Conservation (phyloP, 192 early-diverging fungal species). For the Backusella tarrabulga region DNA sequence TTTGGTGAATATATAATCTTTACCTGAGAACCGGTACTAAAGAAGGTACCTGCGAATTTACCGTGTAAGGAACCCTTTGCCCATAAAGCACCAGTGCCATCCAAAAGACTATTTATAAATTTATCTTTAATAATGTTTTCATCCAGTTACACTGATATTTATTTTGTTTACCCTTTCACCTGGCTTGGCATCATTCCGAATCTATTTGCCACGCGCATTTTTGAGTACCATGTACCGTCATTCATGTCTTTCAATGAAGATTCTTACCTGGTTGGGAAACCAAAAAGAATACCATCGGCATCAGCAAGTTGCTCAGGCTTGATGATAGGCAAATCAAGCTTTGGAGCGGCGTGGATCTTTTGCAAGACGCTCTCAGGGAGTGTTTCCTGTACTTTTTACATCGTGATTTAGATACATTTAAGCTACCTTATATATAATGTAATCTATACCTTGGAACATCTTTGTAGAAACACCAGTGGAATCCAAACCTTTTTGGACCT, state of each 20-base stretch:
- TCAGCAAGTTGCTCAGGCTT: conserved; percentile 38
- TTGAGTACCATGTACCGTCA: not conserved
- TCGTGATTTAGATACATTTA: not conserved
- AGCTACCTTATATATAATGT: not conserved
- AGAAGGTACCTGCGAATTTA: conserved; percentile 43
- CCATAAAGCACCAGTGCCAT: conserved; percentile 45
- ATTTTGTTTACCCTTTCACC: conserved; percentile 21
- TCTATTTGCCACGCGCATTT: not conserved
- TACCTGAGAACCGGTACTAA: conserved; percentile 29
- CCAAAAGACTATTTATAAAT: conserved; percentile 23
- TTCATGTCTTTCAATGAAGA: no score
- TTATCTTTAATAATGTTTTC: not conserved
- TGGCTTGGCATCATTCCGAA: conserved; percentile 39
- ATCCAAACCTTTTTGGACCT: conserved; percentile 68
- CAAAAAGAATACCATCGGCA: conserved; percentile 56
- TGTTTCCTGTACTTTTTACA: conserved; percentile 54
- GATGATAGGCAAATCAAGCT: conserved; percentile 45
- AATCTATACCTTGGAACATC: conserved; percentile 42
- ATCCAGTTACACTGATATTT: not conserved
- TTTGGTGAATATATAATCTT: not conserved
- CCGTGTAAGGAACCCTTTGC: conserved; percentile 38
- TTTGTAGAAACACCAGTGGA: conserved; percentile 37
- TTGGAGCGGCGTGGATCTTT: conserved; percentile 54
- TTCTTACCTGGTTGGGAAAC: conserved; percentile 47
- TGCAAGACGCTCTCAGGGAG: conserved; percentile 50